phyloP scores from a whole-genome alignment of 305 asterid species.

The Ruellia speciosa region DNA sequence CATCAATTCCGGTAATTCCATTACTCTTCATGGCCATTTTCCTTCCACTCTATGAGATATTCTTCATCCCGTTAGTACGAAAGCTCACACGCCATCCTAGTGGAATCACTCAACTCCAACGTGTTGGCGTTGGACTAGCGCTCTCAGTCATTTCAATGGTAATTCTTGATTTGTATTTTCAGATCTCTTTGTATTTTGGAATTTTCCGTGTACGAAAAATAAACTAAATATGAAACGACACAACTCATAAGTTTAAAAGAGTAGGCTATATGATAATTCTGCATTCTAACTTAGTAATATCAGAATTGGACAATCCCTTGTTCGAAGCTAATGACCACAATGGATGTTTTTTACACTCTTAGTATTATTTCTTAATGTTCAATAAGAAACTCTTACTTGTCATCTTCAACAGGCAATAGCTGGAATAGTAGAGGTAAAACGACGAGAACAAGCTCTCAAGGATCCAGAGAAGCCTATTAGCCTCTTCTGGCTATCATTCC shows the following conservation, averaged over 20 bases:
- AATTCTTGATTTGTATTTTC: neutral
- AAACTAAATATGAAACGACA: no score
- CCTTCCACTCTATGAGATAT: conserved; percentile 43
- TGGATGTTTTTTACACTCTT: no score
- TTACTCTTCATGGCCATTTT: conserved; percentile 37
- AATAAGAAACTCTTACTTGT: no score
- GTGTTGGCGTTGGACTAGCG: conserved; percentile 41
- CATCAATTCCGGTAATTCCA: conserved; percentile 47
- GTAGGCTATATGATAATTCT: no score
- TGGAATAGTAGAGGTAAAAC: conserved; percentile 37
- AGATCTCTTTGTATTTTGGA: no score
- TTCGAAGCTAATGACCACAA: no score
- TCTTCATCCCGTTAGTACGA: conserved; percentile 38
- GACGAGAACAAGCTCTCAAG: conserved; percentile 36
- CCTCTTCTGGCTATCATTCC: conserved; percentile 37
- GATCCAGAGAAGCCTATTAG: conserved; percentile 28
- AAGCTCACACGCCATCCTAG: conserved; percentile 33
- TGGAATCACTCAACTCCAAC: conserved; percentile 51
- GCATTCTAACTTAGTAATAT: no score
- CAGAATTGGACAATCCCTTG: no score
- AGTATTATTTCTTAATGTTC: no score
- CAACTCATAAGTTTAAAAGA: no score
- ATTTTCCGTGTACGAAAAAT: no score
- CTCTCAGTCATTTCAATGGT: conserved; percentile 40
- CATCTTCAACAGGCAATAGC: conserved; percentile 21